Evolutionary conservation across 2,329 filamentous ascomycete species (phyloP).

Genomic region (Huntiella omanensis): DNA sequence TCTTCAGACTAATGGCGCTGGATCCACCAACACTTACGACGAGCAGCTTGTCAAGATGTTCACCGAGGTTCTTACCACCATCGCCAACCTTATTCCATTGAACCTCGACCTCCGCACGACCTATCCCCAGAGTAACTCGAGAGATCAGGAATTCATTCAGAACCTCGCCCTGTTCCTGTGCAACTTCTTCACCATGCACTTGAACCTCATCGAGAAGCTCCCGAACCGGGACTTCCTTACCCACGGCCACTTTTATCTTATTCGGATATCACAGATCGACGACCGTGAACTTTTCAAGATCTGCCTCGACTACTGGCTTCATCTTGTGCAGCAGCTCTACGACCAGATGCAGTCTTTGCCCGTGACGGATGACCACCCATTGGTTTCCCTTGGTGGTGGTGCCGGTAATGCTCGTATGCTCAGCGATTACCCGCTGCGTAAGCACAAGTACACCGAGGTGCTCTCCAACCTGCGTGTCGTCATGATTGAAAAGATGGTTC

Average conservation of each 20-base stretch:
- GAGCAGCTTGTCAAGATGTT: constrained; percentile 98
- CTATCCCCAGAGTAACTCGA: constrained; percentile 77
- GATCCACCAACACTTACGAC: constrained; percentile 56
- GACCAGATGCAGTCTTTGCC: constrained; percentile 97
- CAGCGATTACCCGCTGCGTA: constrained; percentile 78
- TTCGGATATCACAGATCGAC: constrained; percentile 95
- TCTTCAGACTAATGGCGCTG: constrained; percentile 60
- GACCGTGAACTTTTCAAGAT: constrained; percentile 99
- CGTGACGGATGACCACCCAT: constrained; percentile 78
- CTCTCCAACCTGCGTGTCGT: constrained; percentile 85
- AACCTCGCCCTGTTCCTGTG: constrained; percentile 90
- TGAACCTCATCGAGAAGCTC: constrained; percentile 83
- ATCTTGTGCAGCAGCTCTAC: constrained; percentile 91
- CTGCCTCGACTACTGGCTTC: constrained; percentile 96
- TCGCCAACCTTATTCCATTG: constrained; percentile 82
- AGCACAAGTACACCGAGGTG: constrained; percentile 94
- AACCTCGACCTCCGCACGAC: constrained; percentile 78
- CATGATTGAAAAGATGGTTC: constrained; percentile 99
- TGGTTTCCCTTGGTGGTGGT: constrained; percentile 57
- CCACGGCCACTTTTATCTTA: constrained; percentile 94
- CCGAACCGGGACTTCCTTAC: constrained; percentile 89
- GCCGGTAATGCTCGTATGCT: constrained; percentile 72
- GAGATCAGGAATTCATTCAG: constrained; percentile 94
- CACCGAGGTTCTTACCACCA: constrained; percentile 82
- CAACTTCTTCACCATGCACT: constrained; percentile 90